A percentile compares a stretch with the other conserved stretches of the same genome.
phyloP scores from a whole-genome alignment of 2,329 filamentous ascomycete genomes.

The Pseudopithomyces maydicus region DNA sequence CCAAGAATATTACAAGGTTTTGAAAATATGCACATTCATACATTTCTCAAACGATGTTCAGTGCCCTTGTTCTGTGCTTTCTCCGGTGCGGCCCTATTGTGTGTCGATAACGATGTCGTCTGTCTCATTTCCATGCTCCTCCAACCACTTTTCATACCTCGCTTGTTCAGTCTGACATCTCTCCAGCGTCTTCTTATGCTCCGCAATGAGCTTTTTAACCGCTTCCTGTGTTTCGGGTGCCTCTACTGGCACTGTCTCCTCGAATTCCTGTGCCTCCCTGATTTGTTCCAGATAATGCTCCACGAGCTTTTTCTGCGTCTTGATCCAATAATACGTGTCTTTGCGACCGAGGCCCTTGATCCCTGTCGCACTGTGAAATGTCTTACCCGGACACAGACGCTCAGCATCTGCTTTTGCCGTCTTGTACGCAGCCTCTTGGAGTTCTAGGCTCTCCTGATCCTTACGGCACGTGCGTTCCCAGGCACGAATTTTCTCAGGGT shows the following conservation, averaged over 20 bases:
- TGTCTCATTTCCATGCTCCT: slow-evolving; percentile 1
- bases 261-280: neutral
- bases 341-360: slow-evolving; percentile 1
- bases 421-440: neutral
- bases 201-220: neutral
- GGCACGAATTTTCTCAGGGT: neutral
- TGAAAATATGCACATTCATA: no score
- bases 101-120: no score
- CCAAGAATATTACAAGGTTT: no score
- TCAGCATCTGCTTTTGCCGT: slow-evolving; percentile 2
- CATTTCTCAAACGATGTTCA: no score
- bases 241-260: neutral
- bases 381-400: slow-evolving; percentile 1
- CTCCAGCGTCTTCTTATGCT: neutral
- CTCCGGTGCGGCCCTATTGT: no score
- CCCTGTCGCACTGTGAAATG: slow-evolving; percentile 1
- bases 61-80: no score
- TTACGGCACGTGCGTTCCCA: neutral
- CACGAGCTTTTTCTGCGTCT: neutral
- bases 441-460: neutral
- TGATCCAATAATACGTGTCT: slow-evolving; percentile 1
- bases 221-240: neutral
- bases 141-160: neutral
- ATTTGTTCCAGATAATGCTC: neutral
- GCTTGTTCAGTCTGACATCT: neutral